These are phyloP conservation scores for Karstenula rhodostoma DNA, from an alignment of 2,329 filamentous ascomycete species.

Conservation along the genomic window DNA sequence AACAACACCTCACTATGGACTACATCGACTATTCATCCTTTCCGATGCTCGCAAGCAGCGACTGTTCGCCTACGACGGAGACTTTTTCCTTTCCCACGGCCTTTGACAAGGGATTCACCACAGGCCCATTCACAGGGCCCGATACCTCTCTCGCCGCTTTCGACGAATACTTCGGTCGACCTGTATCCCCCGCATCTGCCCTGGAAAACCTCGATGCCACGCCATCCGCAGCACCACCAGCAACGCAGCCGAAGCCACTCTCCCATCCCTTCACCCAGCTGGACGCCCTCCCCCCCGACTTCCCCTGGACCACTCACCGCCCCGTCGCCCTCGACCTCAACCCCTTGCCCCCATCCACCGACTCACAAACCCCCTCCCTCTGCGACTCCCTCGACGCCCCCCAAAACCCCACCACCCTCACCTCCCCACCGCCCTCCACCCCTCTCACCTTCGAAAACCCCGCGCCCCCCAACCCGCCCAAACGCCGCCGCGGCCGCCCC, in stretches of 20 bases:
- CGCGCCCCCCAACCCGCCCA: slow-evolving; percentile 33
- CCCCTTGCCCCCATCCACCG: slow-evolving; percentile 27
- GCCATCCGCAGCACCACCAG: slow-evolving; percentile 24
- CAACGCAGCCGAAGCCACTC: slow-evolving; percentile 21
- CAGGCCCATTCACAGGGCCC: slow-evolving; percentile 33
- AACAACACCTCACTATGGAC: slow-evolving; percentile 26
- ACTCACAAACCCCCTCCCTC: slow-evolving; percentile 44
- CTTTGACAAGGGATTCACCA: slow-evolving; percentile 36
- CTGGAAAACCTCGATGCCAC: slow-evolving; percentile 30
- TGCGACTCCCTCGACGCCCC: slow-evolving; percentile 27
- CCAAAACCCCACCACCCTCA: slow-evolving; percentile 3
- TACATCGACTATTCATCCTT: slow-evolving; percentile 25
- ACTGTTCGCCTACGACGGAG: slow-evolving; percentile 36
- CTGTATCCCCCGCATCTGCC: slow-evolving; percentile 34
- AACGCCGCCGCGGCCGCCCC: slow-evolving; percentile 43
- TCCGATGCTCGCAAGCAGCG: slow-evolving; percentile 33
- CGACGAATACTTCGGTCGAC: slow-evolving; percentile 36
- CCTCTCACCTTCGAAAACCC: slow-evolving; percentile 19
- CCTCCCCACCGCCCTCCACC: slow-evolving; percentile 36
- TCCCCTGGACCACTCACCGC: slow-evolving; percentile 29
- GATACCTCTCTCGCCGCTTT: slow-evolving; percentile 38
- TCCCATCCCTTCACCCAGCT: slow-evolving; percentile 34
- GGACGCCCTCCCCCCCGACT: slow-evolving; percentile 26
- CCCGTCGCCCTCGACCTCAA: slow-evolving; percentile 19
- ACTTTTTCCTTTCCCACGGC: slow-evolving; percentile 32